phyloP scores from a whole-genome alignment of 805 yeast species.

The Kazachstania psychrophila region DNA sequence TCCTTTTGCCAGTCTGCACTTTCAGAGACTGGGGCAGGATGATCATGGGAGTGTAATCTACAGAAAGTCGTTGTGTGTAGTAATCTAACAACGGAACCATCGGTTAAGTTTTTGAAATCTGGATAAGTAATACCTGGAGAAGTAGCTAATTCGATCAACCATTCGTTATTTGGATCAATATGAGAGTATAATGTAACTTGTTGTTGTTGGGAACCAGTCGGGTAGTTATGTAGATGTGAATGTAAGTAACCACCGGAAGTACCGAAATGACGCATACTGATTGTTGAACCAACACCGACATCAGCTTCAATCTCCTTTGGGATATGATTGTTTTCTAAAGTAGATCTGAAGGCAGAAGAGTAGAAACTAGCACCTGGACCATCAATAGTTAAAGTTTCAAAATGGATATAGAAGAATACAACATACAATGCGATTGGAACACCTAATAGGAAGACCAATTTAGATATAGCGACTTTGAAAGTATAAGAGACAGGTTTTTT shows the following conservation, averaged over 20 bases:
- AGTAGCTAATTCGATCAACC: conserved; percentile 63
- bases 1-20: conserved; percentile 73
- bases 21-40: conserved; percentile 67
- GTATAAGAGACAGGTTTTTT: conserved; percentile 38
- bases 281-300: conserved; percentile 63
- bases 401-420: conserved; percentile 54
- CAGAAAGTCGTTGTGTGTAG: conserved; percentile 47
- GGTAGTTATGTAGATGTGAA: conserved; percentile 64
- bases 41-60: conserved; percentile 77
- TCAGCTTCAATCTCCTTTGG: conserved; percentile 52
- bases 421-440: conserved; percentile 51
- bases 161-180: conserved; percentile 62
- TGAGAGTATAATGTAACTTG: conserved; percentile 77
- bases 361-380: conserved; percentile 68
- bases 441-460: conserved; percentile 47
- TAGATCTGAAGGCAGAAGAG: conserved; percentile 61
- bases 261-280: conserved; percentile 58
- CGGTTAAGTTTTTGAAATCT: conserved; percentile 50
- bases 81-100: conserved; percentile 66
- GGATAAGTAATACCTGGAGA: conserved; percentile 43
- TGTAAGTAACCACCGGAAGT: conserved; percentile 77
- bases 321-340: conserved; percentile 49
- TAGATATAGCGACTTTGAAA: conserved; percentile 38
- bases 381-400: conserved; percentile 45
- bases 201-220: conserved; percentile 77